Base-by-base conservation (phyloP, 1,284 basidiomycete genomes). In the Tilletia horrida region DNA sequence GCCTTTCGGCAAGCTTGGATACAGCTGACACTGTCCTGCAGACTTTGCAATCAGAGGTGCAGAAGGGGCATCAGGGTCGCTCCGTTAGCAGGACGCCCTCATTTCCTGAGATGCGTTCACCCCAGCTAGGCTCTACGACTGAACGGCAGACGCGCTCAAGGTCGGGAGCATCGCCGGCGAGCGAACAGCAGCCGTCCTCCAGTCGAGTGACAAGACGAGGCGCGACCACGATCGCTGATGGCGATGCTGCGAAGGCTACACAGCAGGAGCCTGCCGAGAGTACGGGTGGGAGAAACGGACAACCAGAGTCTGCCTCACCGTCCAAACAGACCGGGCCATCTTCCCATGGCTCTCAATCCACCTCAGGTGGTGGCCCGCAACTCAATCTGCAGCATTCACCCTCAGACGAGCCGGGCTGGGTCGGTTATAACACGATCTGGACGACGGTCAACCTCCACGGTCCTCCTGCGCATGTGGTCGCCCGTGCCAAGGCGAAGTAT, bases 381-480 rank as follows among this genome's bases (percentile, higher is more conserved):
- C 23, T 52, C 50, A 52, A 14, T 4, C 50, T 52, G n/a, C 50
- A 52, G 50, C 23, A 52, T 9, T 21, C 55, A 9, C 55, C 55
- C 16, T 31, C 14, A 25, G 55, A 59, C 55, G 55, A 59, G n/a
- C 55, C 55, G 14, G 31, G 27, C 4, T 59, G 55, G 55, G 31
- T 59, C 27, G 55, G 55, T 1, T 59, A 59, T 27, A 59, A 59
- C 55, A 59, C 55, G 7, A 40, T 35, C 8, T 59, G 55, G 55
- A 59, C 55, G 55, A 59, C 55, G 9, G 55, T 59, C 13, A 29
- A 11, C 14, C 55, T 59, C 16, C 55, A 59, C 23, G 50, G 50
- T 7, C 50, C 50, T 6, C 50, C 50, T 27, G 50, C n/a, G 18
- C 50, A 23, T 7, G 50, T 52, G 3, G 21, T 52, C 1, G 21